A percentile compares a stretch with the other conserved stretches of the same genome.
Conservation (phyloP, 2,329 filamentous ascomycete genomes). For the Cladosporium oxysporum region DNA sequence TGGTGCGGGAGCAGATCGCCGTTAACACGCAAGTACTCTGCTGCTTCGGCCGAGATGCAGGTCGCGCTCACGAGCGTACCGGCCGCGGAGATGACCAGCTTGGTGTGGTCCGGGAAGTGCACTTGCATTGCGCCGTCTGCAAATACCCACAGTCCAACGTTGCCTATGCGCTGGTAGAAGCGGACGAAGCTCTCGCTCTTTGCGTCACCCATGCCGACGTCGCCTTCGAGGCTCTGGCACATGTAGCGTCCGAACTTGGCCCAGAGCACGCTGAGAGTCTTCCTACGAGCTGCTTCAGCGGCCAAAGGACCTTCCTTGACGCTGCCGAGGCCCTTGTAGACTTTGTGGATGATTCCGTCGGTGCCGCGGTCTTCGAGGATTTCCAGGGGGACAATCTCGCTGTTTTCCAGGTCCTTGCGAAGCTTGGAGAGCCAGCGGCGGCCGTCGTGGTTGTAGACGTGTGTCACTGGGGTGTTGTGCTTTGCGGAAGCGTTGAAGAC, state of each 20-base stretch:
- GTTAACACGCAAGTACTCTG: slow-evolving; percentile 62
- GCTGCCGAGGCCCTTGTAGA: slow-evolving; percentile 54
- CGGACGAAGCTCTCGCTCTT: slow-evolving; percentile 61
- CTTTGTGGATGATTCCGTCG: slow-evolving; percentile 58
- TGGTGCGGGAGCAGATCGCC: slow-evolving; percentile 65
- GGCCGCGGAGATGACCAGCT: slow-evolving; percentile 73
- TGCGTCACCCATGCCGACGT: slow-evolving; percentile 40
- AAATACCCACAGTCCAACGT: slow-evolving; percentile 80
- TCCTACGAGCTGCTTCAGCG: slow-evolving; percentile 49
- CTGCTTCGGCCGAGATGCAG: slow-evolving; percentile 71
- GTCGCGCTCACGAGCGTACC: slow-evolving; percentile 78
- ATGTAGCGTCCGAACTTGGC: slow-evolving; percentile 75
- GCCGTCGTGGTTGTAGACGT: slow-evolving; percentile 70
- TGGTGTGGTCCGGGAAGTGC: slow-evolving; percentile 87
- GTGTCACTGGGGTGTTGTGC: slow-evolving; percentile 63
- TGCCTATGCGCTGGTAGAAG: slow-evolving; percentile 79
- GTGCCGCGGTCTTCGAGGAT: slow-evolving; percentile 74
- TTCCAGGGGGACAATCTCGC: slow-evolving; percentile 56
- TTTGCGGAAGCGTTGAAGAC: slow-evolving; percentile 50
- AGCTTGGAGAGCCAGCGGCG: slow-evolving; percentile 61
- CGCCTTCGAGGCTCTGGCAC: slow-evolving; percentile 47
- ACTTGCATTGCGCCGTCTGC: slow-evolving; percentile 77
- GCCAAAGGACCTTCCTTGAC: slow-evolving; percentile 36
- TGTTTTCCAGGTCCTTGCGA: slow-evolving; percentile 62
- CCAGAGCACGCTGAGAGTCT: slow-evolving; percentile 59